A percentile compares a stretch with the other conserved stretches of the same genome.
phyloP scores from a whole-genome alignment of 306 rosid species.

The Alnus rubra region DNA sequence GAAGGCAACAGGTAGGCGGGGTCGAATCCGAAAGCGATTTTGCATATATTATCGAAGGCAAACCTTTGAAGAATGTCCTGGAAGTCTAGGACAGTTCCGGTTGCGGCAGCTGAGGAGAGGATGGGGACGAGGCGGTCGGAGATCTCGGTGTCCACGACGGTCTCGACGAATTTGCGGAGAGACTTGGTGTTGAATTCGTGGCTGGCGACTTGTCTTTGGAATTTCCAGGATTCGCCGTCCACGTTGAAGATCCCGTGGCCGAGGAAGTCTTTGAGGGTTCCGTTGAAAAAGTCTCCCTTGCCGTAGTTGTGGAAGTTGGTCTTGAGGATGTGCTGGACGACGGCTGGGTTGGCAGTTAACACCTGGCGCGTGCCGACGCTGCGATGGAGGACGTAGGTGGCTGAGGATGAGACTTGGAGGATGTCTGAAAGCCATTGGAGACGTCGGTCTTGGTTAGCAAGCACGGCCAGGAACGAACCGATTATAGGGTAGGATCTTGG shows the following conservation, averaged over 20 bases:
- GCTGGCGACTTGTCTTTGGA: conserved; percentile 44
- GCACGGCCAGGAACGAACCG: conserved; percentile 43
- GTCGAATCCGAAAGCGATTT: conserved; percentile 65
- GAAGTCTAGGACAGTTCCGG: conserved; percentile 31
- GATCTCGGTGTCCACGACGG: conserved; percentile 31
- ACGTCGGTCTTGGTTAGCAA: conserved; percentile 41
- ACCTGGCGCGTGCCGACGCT: conserved; percentile 37
- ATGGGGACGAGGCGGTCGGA: conserved; percentile 25
- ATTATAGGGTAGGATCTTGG: conserved; percentile 63
- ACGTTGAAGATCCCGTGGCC: conserved; percentile 65
- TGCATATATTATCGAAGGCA: conserved; percentile 67
- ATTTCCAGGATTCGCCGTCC: conserved; percentile 58
- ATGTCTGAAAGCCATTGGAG: conserved; percentile 59
- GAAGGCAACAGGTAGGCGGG: conserved; percentile 60
- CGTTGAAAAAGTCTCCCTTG: conserved; percentile 37
- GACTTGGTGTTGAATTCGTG: no score
- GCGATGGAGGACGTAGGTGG: conserved; percentile 60
- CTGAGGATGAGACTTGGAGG: conserved; percentile 43
- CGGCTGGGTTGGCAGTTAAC: conserved; percentile 58
- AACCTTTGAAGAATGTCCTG: conserved; percentile 70
- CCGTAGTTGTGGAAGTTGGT: conserved; percentile 51
- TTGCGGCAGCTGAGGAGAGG: no score
- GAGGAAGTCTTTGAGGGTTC: conserved; percentile 49
- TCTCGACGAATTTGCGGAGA: no score
- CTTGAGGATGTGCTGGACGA: conserved; percentile 69